phyloP scores from a whole-genome alignment of 768 basidiomycete species.

The Cystobasidiopsis lactophilus region DNA sequence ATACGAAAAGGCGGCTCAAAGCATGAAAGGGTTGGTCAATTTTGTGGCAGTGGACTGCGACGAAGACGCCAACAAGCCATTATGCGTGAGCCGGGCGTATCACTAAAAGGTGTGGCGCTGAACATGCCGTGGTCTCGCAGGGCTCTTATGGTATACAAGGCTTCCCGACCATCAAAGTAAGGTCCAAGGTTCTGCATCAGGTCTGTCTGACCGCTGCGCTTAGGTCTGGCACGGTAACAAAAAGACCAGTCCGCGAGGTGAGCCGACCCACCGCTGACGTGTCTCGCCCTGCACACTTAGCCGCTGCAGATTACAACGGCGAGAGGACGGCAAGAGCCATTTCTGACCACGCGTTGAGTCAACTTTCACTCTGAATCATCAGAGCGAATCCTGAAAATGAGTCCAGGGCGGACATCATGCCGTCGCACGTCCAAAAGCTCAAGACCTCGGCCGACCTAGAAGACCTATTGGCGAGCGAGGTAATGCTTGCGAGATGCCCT shows the following conservation, averaged over 20 bases:
- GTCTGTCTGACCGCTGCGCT: background rate
- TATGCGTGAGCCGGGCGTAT: constrained; percentile 16
- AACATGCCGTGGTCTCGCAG: background rate
- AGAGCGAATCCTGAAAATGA: background rate
- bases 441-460: constrained; percentile 8
- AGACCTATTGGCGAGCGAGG: constrained; percentile 1
- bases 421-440: constrained; percentile 15
- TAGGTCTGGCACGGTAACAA: too few species aligned
- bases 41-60: constrained; percentile 20
- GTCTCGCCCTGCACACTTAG: constrained; percentile 11
- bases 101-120: constrained; percentile 2
- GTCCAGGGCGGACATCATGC: constrained; percentile 13
- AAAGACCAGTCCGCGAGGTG: background rate
- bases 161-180: constrained; percentile 19
- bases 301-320: constrained; percentile 13
- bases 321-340: constrained; percentile 15
- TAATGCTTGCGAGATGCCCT: background rate
- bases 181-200: background rate
- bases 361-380: background rate
- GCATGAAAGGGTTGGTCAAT: constrained; percentile 18
- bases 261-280: background rate
- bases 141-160: constrained; percentile 2
- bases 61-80: constrained; percentile 16
- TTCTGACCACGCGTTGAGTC: constrained; percentile 10
- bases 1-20: constrained; percentile 14